Conservation (phyloP, 331 rosid species). For the Telfairia occidentalis region DNA sequence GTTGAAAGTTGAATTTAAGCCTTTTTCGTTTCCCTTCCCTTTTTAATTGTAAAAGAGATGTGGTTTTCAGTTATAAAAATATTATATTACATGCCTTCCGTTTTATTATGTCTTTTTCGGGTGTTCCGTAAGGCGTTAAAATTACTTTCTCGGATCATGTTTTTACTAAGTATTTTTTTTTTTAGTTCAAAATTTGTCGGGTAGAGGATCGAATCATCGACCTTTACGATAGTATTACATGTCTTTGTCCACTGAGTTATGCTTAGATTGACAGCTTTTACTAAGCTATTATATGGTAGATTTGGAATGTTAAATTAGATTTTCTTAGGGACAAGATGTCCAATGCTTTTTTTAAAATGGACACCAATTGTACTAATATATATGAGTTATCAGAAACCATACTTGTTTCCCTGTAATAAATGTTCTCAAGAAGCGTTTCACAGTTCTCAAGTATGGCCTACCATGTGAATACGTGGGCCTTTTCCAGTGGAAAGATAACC, state of each 20-base stretch:
- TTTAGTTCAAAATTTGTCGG: too few species aligned
- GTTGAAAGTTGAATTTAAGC: background rate
- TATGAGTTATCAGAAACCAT: too few species aligned
- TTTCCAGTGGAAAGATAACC: background rate
- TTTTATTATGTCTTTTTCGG: background rate
- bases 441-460: background rate
- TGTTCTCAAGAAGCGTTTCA: background rate
- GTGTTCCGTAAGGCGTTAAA: background rate
- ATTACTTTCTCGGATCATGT: background rate
- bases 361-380: too few species aligned
- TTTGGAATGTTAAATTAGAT: background rate
- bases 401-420: background rate
- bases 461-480: background rate
- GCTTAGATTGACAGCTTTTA: too few species aligned
- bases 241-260: too few species aligned
- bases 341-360: too few species aligned
- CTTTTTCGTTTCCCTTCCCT: background rate
- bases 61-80: slow-evolving; percentile 4
- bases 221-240: too few species aligned
- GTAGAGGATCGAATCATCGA: too few species aligned
- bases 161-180: background rate
- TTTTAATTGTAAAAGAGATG: slow-evolving; percentile 3
- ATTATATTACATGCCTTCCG: background rate
- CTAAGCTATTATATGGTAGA: background rate
- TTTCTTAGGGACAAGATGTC: background rate